Conservation (phyloP, 257 asterid genomes). For the Solanum sparsipilum region DNA sequence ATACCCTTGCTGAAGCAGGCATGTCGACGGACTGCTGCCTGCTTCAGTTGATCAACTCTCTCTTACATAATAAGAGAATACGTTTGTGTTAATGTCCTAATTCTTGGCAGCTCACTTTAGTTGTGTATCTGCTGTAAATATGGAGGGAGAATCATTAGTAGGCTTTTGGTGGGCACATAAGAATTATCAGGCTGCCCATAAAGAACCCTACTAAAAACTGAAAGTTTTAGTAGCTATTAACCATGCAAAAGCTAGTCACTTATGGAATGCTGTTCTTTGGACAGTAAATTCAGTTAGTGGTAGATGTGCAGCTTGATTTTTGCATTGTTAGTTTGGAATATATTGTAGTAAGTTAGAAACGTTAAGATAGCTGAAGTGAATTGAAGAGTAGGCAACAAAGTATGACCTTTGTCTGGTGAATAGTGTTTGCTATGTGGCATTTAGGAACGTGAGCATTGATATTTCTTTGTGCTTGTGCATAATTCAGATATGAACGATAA, state of each 20-base stretch:
- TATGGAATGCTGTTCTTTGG: neutral
- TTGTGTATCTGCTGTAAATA: constrained; percentile 65
- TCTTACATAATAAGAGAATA: neutral
- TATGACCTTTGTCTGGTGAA: neutral
- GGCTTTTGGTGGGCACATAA: constrained; percentile 65
- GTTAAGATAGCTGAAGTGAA: neutral
- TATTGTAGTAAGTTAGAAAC: neutral
- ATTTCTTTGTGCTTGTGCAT: neutral
- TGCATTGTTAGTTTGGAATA: neutral
- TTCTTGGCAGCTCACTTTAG: constrained; percentile 71
- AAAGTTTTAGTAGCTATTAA: neutral
- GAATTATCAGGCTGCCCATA: constrained; percentile 37
- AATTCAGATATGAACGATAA: neutral
- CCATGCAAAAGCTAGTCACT: neutral
- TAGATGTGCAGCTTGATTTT: neutral
- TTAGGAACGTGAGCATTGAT: neutral
- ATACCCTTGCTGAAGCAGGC: too few species aligned
- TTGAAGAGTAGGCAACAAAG: neutral
- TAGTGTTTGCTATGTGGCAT: neutral
- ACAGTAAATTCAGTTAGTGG: neutral
- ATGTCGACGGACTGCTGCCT: neutral
- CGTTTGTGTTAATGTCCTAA: constrained; percentile 13
- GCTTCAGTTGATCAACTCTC: neutral
- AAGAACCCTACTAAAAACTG: constrained; percentile 44
- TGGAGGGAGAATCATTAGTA: constrained; percentile 45